Evolutionary conservation across 2,329 filamentous ascomycete genomes (phyloP).

Genomic region (Tolypocladium inflatum): DNA sequence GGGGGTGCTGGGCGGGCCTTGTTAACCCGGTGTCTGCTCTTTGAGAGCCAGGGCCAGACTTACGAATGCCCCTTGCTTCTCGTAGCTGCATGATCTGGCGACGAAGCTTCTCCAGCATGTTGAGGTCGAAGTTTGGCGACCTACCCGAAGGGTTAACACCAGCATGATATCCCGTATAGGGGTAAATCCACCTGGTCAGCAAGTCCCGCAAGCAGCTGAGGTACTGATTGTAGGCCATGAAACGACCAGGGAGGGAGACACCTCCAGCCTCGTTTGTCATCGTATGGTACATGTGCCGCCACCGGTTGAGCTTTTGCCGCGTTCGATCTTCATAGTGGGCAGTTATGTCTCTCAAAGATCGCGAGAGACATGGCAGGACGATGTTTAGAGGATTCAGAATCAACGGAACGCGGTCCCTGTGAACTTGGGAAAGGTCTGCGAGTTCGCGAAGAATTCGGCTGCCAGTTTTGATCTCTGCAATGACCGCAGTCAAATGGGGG

Average conservation of each 20-base stretch:
- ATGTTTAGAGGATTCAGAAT: slow-evolving; percentile 47
- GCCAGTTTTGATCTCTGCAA: slow-evolving; percentile 35
- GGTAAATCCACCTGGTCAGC: slow-evolving; percentile 34
- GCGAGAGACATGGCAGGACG: slow-evolving; percentile 44
- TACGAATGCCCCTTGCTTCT: slow-evolving; percentile 42
- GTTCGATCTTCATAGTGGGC: slow-evolving; percentile 40
- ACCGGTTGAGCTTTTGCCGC: slow-evolving; percentile 37
- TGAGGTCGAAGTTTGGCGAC: slow-evolving; percentile 44
- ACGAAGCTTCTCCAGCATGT: slow-evolving; percentile 39
- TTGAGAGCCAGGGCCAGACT: slow-evolving; percentile 10
- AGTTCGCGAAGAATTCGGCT: slow-evolving; percentile 41
- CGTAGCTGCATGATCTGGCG: slow-evolving; percentile 41
- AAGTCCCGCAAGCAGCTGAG: slow-evolving; percentile 39
- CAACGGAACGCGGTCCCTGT: slow-evolving; percentile 37
- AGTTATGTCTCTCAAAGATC: slow-evolving; percentile 43
- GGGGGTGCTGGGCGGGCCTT: slow-evolving; percentile 15
- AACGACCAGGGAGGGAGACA: slow-evolving; percentile 40
- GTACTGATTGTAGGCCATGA: slow-evolving; percentile 47
- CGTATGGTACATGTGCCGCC: slow-evolving; percentile 49
- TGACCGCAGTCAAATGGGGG: slow-evolving; percentile 36
- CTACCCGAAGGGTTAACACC: slow-evolving; percentile 13
- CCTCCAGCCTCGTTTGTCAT: slow-evolving; percentile 44
- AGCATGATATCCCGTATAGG: neutral
- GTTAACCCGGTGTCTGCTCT: neutral
- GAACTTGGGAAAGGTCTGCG: slow-evolving; percentile 42